Percentiles rank a stretch among this genome's conserved stretches.
These are phyloP conservation scores for Leonotis leonurus DNA, from an alignment of 257 asterid species.

Conservation along the genomic window DNA sequence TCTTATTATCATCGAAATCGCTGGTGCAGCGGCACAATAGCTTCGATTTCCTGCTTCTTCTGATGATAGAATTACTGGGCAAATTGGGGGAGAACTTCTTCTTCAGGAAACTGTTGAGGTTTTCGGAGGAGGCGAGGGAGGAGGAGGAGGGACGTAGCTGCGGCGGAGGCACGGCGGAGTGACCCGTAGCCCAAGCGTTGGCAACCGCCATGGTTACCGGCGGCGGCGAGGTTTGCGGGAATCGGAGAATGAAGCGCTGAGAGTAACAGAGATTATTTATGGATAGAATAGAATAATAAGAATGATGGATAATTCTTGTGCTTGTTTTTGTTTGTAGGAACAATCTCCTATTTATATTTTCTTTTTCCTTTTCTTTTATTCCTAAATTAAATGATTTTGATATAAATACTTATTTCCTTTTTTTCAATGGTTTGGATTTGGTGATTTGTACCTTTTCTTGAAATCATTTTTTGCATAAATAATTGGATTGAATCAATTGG, in stretches of 20 bases:
- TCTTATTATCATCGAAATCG: conserved; percentile 12
- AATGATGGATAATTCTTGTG: conserved; percentile 22
- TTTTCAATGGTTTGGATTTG: neutral
- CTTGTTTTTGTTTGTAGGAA: conserved; percentile 2
- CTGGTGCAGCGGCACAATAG: conserved; percentile 48
- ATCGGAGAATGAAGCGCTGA: neutral
- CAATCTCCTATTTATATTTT: too few relatives aligned
- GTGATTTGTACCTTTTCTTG: neutral
- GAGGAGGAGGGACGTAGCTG: conserved; percentile 38
- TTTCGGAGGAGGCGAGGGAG: conserved; percentile 25
- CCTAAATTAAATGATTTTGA: too few relatives aligned
- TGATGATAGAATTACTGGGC: conserved; percentile 21
- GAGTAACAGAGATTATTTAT: neutral
- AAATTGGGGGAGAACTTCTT: conserved; percentile 26
- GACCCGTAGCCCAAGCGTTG: conserved; percentile 64
- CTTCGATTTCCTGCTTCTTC: conserved; percentile 29
- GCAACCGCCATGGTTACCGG: conserved; percentile 56
- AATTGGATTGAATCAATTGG: neutral
- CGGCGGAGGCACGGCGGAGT: conserved; percentile 38
- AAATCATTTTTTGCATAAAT: neutral
- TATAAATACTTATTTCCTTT: neutral
- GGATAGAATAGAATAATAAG: conserved; percentile 19
- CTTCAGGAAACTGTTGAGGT: conserved; percentile 18
- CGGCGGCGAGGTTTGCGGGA: neutral
- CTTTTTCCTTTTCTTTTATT: neutral